phyloP scores from a whole-genome alignment of 768 basidiomycete genomes.

The Termitomyces bulborhizus region DNA sequence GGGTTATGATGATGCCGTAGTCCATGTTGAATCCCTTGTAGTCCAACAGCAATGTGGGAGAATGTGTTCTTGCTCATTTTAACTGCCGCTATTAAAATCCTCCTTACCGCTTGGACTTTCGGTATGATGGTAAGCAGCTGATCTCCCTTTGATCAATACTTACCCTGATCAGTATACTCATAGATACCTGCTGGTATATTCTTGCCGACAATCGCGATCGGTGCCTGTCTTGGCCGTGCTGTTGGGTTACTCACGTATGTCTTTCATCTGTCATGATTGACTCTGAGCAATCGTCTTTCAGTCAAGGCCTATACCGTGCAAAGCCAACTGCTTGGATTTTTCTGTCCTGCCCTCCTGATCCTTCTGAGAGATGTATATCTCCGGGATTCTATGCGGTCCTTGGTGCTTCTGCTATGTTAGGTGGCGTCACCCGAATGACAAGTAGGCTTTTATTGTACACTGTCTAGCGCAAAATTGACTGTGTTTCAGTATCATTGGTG shows the following conservation, averaged over 20 bases:
- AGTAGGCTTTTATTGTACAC: conserved; percentile 32
- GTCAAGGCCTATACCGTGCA: conserved; percentile 62
- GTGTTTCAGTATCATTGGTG: conserved; percentile 57
- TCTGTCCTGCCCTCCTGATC: conserved; percentile 66
- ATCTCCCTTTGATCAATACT: neutral
- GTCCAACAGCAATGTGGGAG: conserved; percentile 59
- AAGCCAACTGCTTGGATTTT: conserved; percentile 68
- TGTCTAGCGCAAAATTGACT: neutral
- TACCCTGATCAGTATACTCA: neutral
- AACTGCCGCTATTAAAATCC: conserved; percentile 55
- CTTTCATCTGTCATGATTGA: neutral
- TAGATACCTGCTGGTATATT: conserved; percentile 76
- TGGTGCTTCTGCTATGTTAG: conserved; percentile 70
- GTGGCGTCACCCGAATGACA: conserved; percentile 74
- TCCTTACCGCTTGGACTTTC: conserved; percentile 70
- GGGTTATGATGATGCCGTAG: neutral
- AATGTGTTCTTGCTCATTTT: conserved; percentile 63
- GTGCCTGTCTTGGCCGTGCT: conserved; percentile 67
- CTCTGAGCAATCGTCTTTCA: conserved; percentile 18
- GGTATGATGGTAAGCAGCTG: conserved; percentile 58
- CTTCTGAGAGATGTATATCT: conserved; percentile 59
- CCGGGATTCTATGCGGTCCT: conserved; percentile 77
- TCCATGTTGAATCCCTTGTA: conserved; percentile 18
- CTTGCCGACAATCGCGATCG: conserved; percentile 69
- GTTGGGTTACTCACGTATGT: conserved; percentile 62